phyloP scores from a whole-genome alignment of 768 basidiomycete species.

The Vararia minispora region DNA sequence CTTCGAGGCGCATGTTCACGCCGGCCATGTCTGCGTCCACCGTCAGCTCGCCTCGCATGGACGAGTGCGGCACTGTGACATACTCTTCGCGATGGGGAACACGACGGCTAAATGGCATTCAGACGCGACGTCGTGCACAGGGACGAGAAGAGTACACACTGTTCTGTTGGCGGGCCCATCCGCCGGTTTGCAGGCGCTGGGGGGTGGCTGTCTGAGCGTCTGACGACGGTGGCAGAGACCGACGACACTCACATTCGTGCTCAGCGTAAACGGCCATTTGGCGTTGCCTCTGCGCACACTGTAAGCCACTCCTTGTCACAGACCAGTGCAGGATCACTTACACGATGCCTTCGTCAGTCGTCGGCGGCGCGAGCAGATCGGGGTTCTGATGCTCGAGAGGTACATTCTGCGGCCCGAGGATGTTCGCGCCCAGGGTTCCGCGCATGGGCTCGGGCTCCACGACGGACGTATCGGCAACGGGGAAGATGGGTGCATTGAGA shows the following conservation, averaged over 20 bases:
- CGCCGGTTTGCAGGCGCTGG: slow-evolving; percentile 24
- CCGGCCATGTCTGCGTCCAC: slow-evolving; percentile 16
- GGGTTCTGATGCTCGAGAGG: slow-evolving; percentile 32
- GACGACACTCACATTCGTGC: too few relatives aligned
- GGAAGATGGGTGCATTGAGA: slow-evolving; percentile 18
- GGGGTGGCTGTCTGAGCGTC: too few relatives aligned
- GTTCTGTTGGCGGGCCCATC: slow-evolving; percentile 26
- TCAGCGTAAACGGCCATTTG: slow-evolving; percentile 25
- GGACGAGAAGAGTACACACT: slow-evolving; percentile 8
- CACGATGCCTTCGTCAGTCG: slow-evolving; percentile 33
- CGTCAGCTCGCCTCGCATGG: too few relatives aligned
- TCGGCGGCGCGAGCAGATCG: slow-evolving; percentile 33
- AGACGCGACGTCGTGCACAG: not conserved
- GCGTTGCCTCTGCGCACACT: too few relatives aligned
- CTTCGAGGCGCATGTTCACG: slow-evolving; percentile 25
- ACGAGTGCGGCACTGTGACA: too few relatives aligned
- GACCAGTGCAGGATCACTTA: slow-evolving; percentile 20
- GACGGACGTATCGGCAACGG: slow-evolving; percentile 17
- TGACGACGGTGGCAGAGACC: too few relatives aligned
- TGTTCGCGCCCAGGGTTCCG: slow-evolving; percentile 27
- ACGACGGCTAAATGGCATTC: slow-evolving; percentile 11
- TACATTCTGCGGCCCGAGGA: slow-evolving; percentile 32
- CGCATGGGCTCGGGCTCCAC: slow-evolving; percentile 28
- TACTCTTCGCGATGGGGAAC: slow-evolving; percentile 20
- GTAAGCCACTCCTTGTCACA: too few relatives aligned